phyloP scores from a whole-genome alignment of 257 asterid genomes.

The Solanum appendiculatum region DNA sequence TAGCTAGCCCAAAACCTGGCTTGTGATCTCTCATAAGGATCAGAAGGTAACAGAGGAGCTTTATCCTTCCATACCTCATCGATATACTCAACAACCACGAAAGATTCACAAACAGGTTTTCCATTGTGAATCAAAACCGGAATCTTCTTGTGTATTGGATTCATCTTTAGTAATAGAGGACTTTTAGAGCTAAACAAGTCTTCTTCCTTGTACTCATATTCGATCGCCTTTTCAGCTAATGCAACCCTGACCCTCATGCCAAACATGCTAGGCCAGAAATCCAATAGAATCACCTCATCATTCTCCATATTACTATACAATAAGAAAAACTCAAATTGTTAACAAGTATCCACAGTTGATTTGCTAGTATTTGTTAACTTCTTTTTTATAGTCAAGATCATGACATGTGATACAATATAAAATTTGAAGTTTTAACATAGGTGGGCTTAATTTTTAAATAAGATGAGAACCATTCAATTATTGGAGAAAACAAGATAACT shows the following conservation, averaged over 20 bases:
- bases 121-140: slow-evolving; percentile 3
- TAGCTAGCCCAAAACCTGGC: not conserved
- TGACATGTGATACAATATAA: not conserved
- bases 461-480: too few species aligned
- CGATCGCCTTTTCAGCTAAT: slow-evolving; percentile 1
- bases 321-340: not conserved
- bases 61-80: slow-evolving; percentile 4
- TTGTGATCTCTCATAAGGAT: slow-evolving; percentile 6
- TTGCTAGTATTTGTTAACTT: not conserved
- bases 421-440: not conserved
- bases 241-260: not conserved
- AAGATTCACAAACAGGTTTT: not conserved
- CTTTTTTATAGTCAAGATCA: not conserved
- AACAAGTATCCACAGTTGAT: not conserved
- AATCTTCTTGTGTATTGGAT: slow-evolving; percentile 1
- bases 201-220: not conserved
- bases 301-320: not conserved
- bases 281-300: slow-evolving; percentile 5
- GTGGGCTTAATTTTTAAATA: not conserved
- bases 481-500: too few species aligned
- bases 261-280: not conserved
- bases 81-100: not conserved
- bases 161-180: not conserved
- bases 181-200: not conserved
- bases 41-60: not conserved